Evolutionary conservation across 805 yeast species (phyloP).

Genomic region (Debaryomyces castellii): DNA sequence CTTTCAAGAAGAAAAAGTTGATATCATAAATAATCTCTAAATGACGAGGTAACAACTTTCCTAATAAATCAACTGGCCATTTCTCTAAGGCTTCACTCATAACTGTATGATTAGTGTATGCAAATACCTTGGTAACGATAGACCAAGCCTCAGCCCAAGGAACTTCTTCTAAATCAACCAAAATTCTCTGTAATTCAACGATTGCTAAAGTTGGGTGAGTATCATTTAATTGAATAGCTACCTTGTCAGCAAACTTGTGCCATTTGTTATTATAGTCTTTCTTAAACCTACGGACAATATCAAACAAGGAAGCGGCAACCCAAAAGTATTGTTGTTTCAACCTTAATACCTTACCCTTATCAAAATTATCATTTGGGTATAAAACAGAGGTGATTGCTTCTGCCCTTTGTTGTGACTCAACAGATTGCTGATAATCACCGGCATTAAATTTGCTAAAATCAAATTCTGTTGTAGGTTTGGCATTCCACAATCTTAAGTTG

Average conservation of each 20-base stretch:
- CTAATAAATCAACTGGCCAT: constrained; percentile 87
- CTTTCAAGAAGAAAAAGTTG: constrained; percentile 74
- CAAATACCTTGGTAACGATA: constrained; percentile 76
- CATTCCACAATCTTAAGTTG: constrained; percentile 87
- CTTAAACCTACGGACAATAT: constrained; percentile 85
- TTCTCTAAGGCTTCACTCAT: constrained; percentile 94
- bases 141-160: constrained; percentile 86
- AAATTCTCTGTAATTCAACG: constrained; percentile 82
- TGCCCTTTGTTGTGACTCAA: constrained; percentile 80
- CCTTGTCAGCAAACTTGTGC: constrained; percentile 78
- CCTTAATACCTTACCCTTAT: constrained; percentile 86
- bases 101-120: constrained; percentile 93
- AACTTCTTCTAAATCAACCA: constrained; percentile 80
- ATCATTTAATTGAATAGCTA: constrained; percentile 91
- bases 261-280: constrained; percentile 70
- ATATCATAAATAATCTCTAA: constrained; percentile 86
- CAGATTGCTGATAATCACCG: constrained; percentile 88
- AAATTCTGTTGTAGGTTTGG: constrained; percentile 86
- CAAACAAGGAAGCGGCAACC: constrained; percentile 93
- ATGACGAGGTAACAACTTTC: constrained; percentile 83
- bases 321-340: constrained; percentile 95
- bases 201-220: constrained; percentile 93
- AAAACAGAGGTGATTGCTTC: constrained; percentile 90
- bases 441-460: constrained; percentile 88
- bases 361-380: constrained; percentile 92